Evolutionary conservation across 208 protist genomes (phyloP).

Genomic region (Chromosphaera perkinsii): DNA sequence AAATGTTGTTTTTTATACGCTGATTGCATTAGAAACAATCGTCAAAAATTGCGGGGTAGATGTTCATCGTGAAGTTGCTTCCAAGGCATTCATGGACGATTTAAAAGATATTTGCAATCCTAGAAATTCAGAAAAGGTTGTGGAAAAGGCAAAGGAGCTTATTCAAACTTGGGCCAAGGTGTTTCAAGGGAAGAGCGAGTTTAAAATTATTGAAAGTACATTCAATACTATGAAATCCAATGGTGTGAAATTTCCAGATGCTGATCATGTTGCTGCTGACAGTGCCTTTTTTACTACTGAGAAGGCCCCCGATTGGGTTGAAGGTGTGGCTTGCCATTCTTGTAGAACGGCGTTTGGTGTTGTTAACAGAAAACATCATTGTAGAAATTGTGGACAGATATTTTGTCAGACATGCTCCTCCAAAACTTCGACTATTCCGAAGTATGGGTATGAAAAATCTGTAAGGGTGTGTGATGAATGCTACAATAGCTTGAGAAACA

Average conservation of each 20-base stretch:
- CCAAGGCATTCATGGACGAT: constrained; percentile 18
- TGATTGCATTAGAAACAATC: constrained; percentile 8
- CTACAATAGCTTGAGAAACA: neutral
- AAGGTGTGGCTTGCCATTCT: constrained; percentile 9
- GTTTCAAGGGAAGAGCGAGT: constrained; percentile 14
- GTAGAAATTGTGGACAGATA: constrained; percentile 36
- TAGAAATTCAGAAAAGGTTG: neutral
- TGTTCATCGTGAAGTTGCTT: constrained; percentile 22
- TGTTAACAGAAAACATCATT: constrained; percentile 24
- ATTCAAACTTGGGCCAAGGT: constrained; percentile 18
- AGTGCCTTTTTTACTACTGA: neutral
- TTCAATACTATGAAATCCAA: neutral
- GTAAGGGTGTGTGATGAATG: constrained; percentile 9
- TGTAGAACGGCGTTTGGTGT: constrained; percentile 14
- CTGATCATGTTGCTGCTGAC: neutral
- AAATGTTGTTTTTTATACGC: neutral
- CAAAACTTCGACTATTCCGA: constrained; percentile 11
- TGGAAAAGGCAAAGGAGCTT: constrained; percentile 5
- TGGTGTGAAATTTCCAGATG: neutral
- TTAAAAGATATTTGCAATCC: constrained; percentile 10
- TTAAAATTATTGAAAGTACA: neutral
- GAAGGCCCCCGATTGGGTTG: constrained; percentile 25
- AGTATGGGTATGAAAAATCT: constrained; percentile 20
- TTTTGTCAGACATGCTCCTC: constrained; percentile 30
- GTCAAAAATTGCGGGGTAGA: constrained; percentile 14